Percentiles rank a stretch among this genome's conserved stretches.
These are phyloP conservation scores for Daldinia sp. DNA, from an alignment of 2,329 filamentous ascomycete species.

Conservation along the genomic window DNA sequence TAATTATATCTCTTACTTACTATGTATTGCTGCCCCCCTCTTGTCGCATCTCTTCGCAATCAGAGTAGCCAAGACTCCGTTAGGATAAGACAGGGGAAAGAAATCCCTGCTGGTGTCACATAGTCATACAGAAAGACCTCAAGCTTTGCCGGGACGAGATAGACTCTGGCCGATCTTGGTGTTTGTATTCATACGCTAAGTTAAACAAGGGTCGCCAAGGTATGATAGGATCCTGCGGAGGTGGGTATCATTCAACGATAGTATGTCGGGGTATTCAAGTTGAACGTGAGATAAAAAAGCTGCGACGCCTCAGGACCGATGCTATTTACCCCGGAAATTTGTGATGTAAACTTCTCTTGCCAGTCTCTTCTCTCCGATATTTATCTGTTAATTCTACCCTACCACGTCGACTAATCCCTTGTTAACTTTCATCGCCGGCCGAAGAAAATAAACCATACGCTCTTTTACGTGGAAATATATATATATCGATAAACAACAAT, in stretches of 20 bases:
- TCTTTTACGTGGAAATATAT: slow-evolving; percentile 16
- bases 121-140: slow-evolving; percentile 13
- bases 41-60: slow-evolving; percentile 3
- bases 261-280: slow-evolving; percentile 21
- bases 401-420: neutral
- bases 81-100: slow-evolving; percentile 23
- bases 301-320: slow-evolving; percentile 11
- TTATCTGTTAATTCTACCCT: slow-evolving; percentile 1
- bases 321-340: slow-evolving; percentile 18
- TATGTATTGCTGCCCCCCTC: neutral
- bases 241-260: slow-evolving; percentile 30
- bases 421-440: slow-evolving; percentile 18
- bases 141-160: slow-evolving; percentile 25
- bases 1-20: neutral
- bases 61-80: slow-evolving; percentile 23
- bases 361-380: slow-evolving; percentile 1
- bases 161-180: slow-evolving; percentile 20
- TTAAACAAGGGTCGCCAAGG: slow-evolving; percentile 16
- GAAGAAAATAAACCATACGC: slow-evolving; percentile 26
- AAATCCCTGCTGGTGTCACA: slow-evolving; percentile 29
- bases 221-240: slow-evolving; percentile 28
- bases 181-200: slow-evolving; percentile 19
- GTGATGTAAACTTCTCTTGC: slow-evolving; percentile 28
- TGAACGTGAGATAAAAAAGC: slow-evolving; percentile 13
- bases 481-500: neutral